Evolutionary conservation across 768 basidiomycete species (phyloP).

Genomic region (Lactifluus pinguis): DNA sequence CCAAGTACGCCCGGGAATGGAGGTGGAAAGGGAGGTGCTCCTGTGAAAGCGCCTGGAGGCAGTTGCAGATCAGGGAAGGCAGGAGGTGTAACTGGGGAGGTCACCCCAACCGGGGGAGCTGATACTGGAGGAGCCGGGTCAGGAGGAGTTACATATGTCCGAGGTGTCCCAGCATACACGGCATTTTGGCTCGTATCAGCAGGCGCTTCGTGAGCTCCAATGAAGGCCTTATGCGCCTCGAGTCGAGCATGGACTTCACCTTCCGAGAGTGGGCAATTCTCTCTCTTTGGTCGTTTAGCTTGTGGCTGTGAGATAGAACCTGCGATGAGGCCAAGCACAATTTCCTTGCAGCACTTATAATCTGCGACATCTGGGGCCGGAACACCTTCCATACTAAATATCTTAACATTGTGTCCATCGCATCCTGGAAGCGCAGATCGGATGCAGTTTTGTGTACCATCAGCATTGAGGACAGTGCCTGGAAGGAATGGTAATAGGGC

Average conservation of each 20-base stretch:
- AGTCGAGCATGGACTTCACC: conserved; percentile 80
- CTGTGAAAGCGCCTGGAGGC: conserved; percentile 32
- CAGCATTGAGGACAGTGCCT: too few relatives aligned
- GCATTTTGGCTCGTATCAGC: conserved; percentile 39
- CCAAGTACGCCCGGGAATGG: conserved; percentile 29
- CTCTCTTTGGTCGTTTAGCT: conserved; percentile 71
- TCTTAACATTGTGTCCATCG: conserved; percentile 97
- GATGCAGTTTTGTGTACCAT: too few relatives aligned
- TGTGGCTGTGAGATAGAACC: conserved; percentile 77
- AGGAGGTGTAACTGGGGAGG: conserved; percentile 35
- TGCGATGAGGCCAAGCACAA: conserved; percentile 78
- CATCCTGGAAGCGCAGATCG: conserved; percentile 90
- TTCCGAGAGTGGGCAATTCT: conserved; percentile 69
- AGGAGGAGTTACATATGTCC: conserved; percentile 47
- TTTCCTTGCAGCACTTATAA: conserved; percentile 92
- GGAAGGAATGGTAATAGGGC: too few relatives aligned
- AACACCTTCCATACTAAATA: conserved; percentile 99
- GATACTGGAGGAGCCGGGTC: conserved; percentile 26
- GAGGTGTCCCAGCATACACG: conserved; percentile 69
- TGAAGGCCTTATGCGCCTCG: conserved; percentile 83
- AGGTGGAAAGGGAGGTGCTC: conserved; percentile 28
- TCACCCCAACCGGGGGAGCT: conserved; percentile 28
- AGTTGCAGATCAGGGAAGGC: conserved; percentile 38
- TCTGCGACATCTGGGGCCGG: conserved; percentile 90
- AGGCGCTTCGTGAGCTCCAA: conserved; percentile 51